Conservation (phyloP, 768 basidiomycete genomes). For the Mycena olivaceomarginata region DNA sequence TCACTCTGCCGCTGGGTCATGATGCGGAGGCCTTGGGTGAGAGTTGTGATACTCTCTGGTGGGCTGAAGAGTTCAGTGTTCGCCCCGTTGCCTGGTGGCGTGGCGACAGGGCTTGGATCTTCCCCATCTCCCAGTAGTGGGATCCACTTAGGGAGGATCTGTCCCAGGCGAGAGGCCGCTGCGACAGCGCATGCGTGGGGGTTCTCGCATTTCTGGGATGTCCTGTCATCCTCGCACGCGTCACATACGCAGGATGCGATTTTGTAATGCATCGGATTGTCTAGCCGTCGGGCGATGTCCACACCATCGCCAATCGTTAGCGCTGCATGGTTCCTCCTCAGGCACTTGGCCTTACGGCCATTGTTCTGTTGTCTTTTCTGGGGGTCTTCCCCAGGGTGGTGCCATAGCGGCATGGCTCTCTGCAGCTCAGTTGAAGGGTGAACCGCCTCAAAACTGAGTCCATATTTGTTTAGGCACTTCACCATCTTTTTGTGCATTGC, state of each 20-base stretch:
- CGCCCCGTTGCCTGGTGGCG: too few species aligned
- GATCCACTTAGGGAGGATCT: neutral
- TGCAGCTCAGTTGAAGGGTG: neutral
- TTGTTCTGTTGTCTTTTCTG: constrained; percentile 20
- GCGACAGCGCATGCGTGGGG: neutral
- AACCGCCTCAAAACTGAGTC: neutral
- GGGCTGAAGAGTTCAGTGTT: too few species aligned
- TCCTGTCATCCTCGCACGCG: neutral
- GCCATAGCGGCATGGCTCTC: constrained; percentile 38
- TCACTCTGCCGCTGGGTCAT: too few species aligned
- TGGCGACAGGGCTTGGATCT: too few species aligned
- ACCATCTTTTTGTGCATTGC: neutral
- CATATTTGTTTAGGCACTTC: neutral
- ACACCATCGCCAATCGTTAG: neutral
- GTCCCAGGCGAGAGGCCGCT: neutral
- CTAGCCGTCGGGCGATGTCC: neutral
- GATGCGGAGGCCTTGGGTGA: too few species aligned
- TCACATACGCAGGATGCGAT: neutral
- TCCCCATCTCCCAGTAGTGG: too few species aligned
- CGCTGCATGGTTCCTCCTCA: neutral
- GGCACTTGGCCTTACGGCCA: constrained; percentile 11
- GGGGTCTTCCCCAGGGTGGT: constrained; percentile 24
- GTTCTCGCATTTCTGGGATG: neutral
- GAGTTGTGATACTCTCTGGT: too few species aligned
- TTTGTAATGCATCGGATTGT: neutral